phyloP scores from a whole-genome alignment of 1,284 basidiomycete species.

The Microbotryum saponariae region DNA sequence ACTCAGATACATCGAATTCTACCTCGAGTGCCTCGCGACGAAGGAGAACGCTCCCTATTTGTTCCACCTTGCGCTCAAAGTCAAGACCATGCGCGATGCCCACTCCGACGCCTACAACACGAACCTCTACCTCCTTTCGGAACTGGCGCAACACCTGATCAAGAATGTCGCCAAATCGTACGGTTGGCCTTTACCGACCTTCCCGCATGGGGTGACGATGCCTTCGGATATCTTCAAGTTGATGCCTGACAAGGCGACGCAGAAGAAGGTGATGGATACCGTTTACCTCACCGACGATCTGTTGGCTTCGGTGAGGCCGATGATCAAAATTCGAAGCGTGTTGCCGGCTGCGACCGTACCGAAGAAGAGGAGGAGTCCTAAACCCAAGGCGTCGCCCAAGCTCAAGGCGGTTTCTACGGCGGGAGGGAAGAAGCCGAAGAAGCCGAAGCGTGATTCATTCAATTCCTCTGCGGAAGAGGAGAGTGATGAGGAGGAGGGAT shows the following conservation, averaged over 20 bases:
- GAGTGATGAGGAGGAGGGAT: conserved; percentile 26
- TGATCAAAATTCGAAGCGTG: conserved; percentile 22
- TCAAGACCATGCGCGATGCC: conserved; percentile 77
- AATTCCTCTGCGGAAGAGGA: conserved; percentile 38
- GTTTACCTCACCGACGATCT: conserved; percentile 59
- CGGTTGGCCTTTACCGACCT: conserved; percentile 65
- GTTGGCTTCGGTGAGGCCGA: conserved; percentile 47
- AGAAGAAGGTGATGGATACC: conserved; percentile 39
- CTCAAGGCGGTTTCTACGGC: conserved; percentile 4
- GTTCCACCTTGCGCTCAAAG: conserved; percentile 69
- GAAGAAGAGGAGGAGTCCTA: conserved; percentile 15
- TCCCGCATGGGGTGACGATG: conserved; percentile 70
- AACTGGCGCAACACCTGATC: conserved; percentile 81
- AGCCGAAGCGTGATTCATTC: conserved; percentile 16
- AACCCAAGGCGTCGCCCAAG: conserved; percentile 1
- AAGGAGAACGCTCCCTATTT: conserved; percentile 74
- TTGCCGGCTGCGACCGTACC: background rate
- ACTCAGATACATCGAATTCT: conserved; percentile 77
- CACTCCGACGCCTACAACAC: conserved; percentile 59
- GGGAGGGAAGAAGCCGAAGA: conserved; percentile 4
- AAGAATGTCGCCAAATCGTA: conserved; percentile 58
- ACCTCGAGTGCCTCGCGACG: conserved; percentile 65
- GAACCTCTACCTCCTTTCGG: conserved; percentile 82
- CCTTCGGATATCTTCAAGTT: conserved; percentile 68
- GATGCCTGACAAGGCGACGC: conserved; percentile 35